phyloP scores from a whole-genome alignment of 2,329 filamentous ascomycete species.

The Paraphoma sp. region DNA sequence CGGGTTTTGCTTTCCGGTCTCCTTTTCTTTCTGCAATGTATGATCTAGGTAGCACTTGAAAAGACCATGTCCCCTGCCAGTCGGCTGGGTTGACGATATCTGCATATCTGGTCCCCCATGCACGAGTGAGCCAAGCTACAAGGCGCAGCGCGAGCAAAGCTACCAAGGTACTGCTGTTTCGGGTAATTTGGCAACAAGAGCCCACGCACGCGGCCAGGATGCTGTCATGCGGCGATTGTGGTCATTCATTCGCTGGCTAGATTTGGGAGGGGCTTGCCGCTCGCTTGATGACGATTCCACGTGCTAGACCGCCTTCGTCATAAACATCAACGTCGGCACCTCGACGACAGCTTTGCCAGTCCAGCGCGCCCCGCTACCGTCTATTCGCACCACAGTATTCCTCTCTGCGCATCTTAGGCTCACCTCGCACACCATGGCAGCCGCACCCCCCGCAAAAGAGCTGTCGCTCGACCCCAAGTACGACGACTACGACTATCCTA shows the following conservation, averaged over 20 bases:
- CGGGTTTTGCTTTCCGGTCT: constrained; percentile 22
- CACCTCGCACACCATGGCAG: constrained; percentile 37
- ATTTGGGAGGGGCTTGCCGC: constrained; percentile 20
- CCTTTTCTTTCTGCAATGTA: constrained; percentile 38
- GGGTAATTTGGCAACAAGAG: background rate
- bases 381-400: constrained; percentile 2
- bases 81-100: constrained; percentile 26
- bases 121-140: background rate
- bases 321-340: constrained; percentile 28
- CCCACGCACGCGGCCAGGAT: constrained; percentile 1
- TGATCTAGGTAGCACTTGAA: constrained; percentile 41
- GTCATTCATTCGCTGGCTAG: constrained; percentile 13
- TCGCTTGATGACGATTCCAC: constrained; percentile 33
- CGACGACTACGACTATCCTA: constrained; percentile 94
- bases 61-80: constrained; percentile 26
- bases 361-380: background rate
- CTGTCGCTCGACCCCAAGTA: constrained; percentile 81
- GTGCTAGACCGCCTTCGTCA: constrained; percentile 38
- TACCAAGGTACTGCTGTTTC: background rate
- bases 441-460: constrained; percentile 30
- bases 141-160: background rate
- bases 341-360: constrained; percentile 6
- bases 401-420: background rate
- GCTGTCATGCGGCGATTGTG: constrained; percentile 16
- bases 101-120: constrained; percentile 4